These are phyloP conservation scores for Macrophomina tecta DNA, from an alignment of 2,329 filamentous ascomycete species.

Conservation along the genomic window DNA sequence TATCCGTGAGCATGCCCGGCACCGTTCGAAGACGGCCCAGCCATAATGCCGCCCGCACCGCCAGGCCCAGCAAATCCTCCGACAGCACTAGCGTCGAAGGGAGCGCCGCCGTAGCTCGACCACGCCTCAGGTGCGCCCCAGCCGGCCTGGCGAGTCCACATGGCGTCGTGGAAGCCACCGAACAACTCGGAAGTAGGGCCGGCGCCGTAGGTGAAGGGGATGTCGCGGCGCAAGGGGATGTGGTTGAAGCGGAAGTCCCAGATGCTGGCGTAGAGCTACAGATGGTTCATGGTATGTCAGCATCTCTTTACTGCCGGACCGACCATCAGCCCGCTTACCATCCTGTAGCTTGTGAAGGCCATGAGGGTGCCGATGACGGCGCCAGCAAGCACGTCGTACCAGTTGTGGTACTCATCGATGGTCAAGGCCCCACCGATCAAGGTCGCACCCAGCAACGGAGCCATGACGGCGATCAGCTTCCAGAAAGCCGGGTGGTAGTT, in stretches of 20 bases:
- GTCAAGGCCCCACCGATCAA: conserved; percentile 73
- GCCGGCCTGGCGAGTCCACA: conserved; percentile 65
- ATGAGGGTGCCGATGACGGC: conserved; percentile 69
- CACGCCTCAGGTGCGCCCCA: conserved; percentile 58
- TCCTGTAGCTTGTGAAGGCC: conserved; percentile 69
- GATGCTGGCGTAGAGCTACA: conserved; percentile 57
- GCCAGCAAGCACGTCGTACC: conserved; percentile 74
- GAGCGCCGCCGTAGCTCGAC: conserved; percentile 49
- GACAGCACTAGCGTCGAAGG: conserved; percentile 49
- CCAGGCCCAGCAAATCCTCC: background rate
- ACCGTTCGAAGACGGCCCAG: background rate
- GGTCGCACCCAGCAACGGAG: conserved; percentile 69
- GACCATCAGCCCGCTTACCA: conserved; percentile 49
- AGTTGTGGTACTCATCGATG: conserved; percentile 73
- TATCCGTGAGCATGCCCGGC: background rate
- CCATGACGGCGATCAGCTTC: conserved; percentile 71
- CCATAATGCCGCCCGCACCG: background rate
- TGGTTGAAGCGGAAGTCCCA: conserved; percentile 74
- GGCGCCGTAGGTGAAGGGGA: conserved; percentile 60
- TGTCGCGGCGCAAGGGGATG: conserved; percentile 66
- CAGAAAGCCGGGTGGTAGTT: conserved; percentile 77
- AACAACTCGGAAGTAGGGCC: conserved; percentile 45
- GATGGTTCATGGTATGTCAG: too few species aligned
- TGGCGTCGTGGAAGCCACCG: conserved; percentile 58
- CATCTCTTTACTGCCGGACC: background rate